Conservation (phyloP, 108 stramenopile genomes). For the Craspedostauros australis region DNA sequence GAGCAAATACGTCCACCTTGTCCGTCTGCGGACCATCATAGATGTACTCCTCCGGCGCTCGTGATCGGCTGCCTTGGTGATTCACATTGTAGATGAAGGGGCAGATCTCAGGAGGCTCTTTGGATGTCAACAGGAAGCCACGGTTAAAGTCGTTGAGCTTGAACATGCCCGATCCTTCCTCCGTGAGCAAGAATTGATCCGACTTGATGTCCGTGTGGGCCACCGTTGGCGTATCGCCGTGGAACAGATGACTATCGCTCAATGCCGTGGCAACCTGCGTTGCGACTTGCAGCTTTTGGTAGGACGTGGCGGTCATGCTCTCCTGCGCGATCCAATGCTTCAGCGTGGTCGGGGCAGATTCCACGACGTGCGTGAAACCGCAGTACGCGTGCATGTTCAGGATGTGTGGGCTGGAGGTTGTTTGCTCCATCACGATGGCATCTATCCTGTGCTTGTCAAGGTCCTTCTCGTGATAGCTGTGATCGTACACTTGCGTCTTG, state of each 20-base stretch:
- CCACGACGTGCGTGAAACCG: conserved; percentile 5
- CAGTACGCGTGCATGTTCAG: conserved; percentile 51
- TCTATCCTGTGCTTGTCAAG: conserved; percentile 63
- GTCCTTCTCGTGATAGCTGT: conserved; percentile 2
- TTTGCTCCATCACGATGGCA: conserved; percentile 45
- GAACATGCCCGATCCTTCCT: conserved; percentile 20
- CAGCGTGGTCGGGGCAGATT: conserved; percentile 29
- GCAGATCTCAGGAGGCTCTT: too few relatives aligned
- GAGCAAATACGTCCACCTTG: conserved; percentile 15
- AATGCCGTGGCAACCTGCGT: conserved; percentile 40
- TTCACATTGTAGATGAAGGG: too few relatives aligned
- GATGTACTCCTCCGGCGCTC: conserved; percentile 21
- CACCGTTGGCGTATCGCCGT: conserved; percentile 21
- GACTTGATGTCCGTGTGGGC: conserved; percentile 30
- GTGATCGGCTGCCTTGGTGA: too few relatives aligned
- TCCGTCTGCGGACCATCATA: conserved; percentile 4
- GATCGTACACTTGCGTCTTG: conserved; percentile 3
- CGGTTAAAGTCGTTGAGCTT: conserved; percentile 39
- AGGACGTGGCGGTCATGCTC: conserved; percentile 21
- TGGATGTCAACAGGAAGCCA: conserved; percentile 15
- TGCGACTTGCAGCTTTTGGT: conserved; percentile 36
- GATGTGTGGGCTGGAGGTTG: conserved; percentile 37
- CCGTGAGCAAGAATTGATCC: conserved; percentile 21
- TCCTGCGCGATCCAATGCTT: conserved; percentile 13
- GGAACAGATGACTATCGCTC: conserved; percentile 41